Evolutionary conservation across 202 grass and related monocot species (phyloP), one percentile per base, ranked within the genome.

Genomic region (Musa balbisiana): DNA sequence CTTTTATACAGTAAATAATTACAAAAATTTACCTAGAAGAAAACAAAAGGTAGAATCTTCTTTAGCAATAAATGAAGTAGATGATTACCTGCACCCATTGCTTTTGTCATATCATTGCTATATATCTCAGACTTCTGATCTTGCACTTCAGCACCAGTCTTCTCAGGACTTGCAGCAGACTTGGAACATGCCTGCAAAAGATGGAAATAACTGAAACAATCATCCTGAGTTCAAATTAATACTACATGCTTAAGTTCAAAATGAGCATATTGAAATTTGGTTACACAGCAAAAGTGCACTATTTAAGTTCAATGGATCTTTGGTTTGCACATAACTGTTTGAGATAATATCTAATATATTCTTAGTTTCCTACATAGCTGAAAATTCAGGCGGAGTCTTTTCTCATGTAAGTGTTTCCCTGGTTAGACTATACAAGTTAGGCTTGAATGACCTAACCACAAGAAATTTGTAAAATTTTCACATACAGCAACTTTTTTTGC

Each of bases 31-130:
- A 11, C 11, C 9, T 54, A 20, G n/a, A 62, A 11, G 22, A 3
- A 27, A 29, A 2, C 3, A 56, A 58, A 17, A 74, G 11, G 8
- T 9, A 56, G 62, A 11, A 53, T 52, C 13, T 8, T 24, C 56
- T 1, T 13, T 58, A 56, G 58, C 59, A 71, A 83, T 71, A 51
- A 65, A 17, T 21, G 54, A 51, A 21, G 14, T 10, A 53, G 64
- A 16, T 77, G 73, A 19, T 62, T 84, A 94, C 95, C 95, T 88
- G 95, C 87, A 53, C 95, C 95, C 95, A 95, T 95, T 26, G 89
- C 82, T 55, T 92, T 86, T 75, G 95, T 90, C 95, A 95, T 99
- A 74, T 90, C 84, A 74, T 74, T 76, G 81, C 85, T 95, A 75
- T 95, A 99, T 9, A 58, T 50, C 33, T 90, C 83, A 10, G 95